phyloP scores from a whole-genome alignment of 306 rosid genomes.

The Argentina anserina region DNA sequence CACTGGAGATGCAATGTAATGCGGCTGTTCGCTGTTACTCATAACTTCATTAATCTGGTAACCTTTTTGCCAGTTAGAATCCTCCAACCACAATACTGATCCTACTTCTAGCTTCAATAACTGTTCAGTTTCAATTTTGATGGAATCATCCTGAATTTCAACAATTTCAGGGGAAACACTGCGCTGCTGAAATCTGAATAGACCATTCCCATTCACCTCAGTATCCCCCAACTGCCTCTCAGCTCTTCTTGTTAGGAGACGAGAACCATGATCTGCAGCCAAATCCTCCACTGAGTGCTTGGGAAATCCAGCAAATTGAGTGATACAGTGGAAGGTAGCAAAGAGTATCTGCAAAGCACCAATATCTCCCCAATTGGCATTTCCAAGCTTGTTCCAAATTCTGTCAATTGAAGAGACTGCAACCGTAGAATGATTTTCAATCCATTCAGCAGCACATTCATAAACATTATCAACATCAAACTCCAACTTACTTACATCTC shows the following conservation, averaged over 20 bases:
- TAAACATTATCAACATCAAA: conserved; percentile 76
- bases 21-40: conserved; percentile 48
- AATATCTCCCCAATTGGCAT: conserved; percentile 94
- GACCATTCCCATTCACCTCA: conserved; percentile 66
- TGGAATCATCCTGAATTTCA: conserved; percentile 79
- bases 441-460: conserved; percentile 94
- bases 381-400: conserved; percentile 95
- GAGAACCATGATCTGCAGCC: conserved; percentile 96
- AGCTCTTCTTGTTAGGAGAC: conserved; percentile 81
- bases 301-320: conserved; percentile 83
- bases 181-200: conserved; percentile 60
- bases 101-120: conserved; percentile 79
- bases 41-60: conserved; percentile 69
- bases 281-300: conserved; percentile 85
- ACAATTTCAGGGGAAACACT: conserved; percentile 86
- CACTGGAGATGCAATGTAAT: conserved; percentile 67
- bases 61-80: conserved; percentile 78
- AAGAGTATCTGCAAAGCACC: conserved; percentile 83
- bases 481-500: conserved; percentile 80
- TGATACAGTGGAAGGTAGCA: conserved; percentile 84
- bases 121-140: conserved; percentile 59
- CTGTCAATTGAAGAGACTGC: conserved; percentile 86
- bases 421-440: conserved; percentile 66
- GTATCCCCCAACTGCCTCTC: conserved; percentile 81
- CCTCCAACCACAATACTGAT: conserved; percentile 81